Base-by-base conservation (phyloP, 306 rosid genomes). In the Sesbania bispinosa region DNA sequence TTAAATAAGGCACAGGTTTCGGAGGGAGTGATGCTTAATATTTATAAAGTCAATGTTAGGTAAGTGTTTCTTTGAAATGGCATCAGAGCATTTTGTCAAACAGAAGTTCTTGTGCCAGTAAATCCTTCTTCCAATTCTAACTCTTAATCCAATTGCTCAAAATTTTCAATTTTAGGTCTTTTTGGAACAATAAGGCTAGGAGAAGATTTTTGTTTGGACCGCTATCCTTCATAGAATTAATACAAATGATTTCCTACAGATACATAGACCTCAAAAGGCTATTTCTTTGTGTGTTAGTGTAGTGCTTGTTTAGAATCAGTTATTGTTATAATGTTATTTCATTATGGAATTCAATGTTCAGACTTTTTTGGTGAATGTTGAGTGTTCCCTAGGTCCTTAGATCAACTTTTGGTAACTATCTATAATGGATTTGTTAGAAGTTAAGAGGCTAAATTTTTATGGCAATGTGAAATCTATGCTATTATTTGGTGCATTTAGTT, bases 41-140 rank as follows among this genome's bases (percentile, higher is more conserved):
- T 13, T 59, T 10, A n/a, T n/a, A n/a, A n/a, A n/a, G n/a, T n/a
- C n/a, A n/a, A n/a, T n/a, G n/a, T 46, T 9, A 61, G 32, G 64
- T 45, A 26, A 33, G 24, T 38, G 14, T 47, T 30, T 32, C 36
- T 53, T 75, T 27, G 48, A 29, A 38, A 29, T 18, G 50, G 29
- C 32, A 65, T n/a, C 5, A 45, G 32, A 30, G 51, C 7, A 55
- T 45, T 20, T 54, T 15, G 26, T 35, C 65, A 52, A 73, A 9
- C 32, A 45, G n/a, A 61, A 21, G 42, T 41, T 55, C 32, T 26
- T 48, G 20, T 33, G 7, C 29, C 52, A 0, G 38, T 61, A 48
- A 48, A 71, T 55, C 45, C 20, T 73, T 50, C 29, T 61, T 61
- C 41, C 21, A 47, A 62, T 48, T n/a, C 47, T 50, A 16, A 29